Evolutionary conservation across 768 basidiomycete genomes (phyloP).

Genomic region (Cyclocybe aegerita): DNA sequence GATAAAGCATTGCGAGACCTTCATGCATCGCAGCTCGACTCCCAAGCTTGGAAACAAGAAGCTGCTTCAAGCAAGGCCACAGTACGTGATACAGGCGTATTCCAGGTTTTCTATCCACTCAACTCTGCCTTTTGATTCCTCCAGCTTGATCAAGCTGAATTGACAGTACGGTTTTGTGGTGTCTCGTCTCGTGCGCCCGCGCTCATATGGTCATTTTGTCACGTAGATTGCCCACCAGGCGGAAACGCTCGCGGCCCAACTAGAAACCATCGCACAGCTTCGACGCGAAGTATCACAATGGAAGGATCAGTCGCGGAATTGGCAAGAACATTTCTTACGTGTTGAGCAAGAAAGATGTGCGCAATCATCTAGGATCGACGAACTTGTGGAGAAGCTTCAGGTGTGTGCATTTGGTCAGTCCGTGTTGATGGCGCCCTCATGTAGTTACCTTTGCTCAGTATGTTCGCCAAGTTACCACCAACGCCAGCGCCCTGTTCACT

Average conservation of each 20-base stretch:
- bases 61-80: constrained; percentile 36
- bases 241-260: constrained; percentile 37
- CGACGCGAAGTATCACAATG: constrained; percentile 67
- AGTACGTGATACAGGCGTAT: constrained; percentile 34
- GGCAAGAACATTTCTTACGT: constrained; percentile 79
- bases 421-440: background rate
- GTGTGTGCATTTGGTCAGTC: constrained; percentile 29
- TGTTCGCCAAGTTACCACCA: background rate
- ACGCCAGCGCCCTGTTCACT: background rate
- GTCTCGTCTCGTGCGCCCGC: background rate
- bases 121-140: background rate
- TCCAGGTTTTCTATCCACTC: too few species aligned
- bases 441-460: constrained; percentile 1
- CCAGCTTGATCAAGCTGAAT: constrained; percentile 55
- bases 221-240: constrained; percentile 55
- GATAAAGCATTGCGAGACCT: constrained; percentile 44
- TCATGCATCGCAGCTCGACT: constrained; percentile 43
- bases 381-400: constrained; percentile 49
- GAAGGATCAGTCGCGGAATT: constrained; percentile 74
- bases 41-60: constrained; percentile 49
- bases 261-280: constrained; percentile 58
- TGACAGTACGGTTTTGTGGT: constrained; percentile 40
- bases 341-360: constrained; percentile 68
- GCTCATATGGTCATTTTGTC: background rate
- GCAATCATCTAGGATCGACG: constrained; percentile 56